A percentile compares a stretch with the other conserved stretches of the same genome.
Conservation (phyloP, 2,329 filamentous ascomycete species). For the Cryphonectria japonica region DNA sequence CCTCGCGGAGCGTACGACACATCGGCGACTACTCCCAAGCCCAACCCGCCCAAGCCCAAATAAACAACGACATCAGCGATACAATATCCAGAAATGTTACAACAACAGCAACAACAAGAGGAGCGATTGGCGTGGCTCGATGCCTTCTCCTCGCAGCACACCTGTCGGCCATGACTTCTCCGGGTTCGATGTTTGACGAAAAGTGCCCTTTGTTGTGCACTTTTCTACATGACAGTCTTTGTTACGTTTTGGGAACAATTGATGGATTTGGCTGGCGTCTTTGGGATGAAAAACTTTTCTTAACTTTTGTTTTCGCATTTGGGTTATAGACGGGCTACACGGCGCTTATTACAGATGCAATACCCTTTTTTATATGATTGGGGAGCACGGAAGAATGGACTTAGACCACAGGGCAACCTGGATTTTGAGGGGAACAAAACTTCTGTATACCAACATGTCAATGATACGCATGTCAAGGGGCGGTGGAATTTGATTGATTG, state of each 20-base stretch:
- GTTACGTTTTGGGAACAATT: background rate
- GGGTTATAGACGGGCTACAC: constrained; percentile 17
- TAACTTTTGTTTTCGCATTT: background rate
- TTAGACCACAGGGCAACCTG: constrained; percentile 18
- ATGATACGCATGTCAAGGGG: background rate
- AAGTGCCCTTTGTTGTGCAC: background rate
- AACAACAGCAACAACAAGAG: background rate
- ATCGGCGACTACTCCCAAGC: constrained; percentile 28
- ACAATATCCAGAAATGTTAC: background rate
- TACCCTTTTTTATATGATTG: constrained; percentile 13
- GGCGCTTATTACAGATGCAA: constrained; percentile 22
- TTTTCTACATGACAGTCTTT: background rate
- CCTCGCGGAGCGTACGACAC: constrained; percentile 30
- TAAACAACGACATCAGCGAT: constrained; percentile 13
- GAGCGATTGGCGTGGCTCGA: background rate
- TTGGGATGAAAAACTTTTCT: constrained; percentile 2
- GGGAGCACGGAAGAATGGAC: constrained; percentile 1
- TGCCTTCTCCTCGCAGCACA: background rate
- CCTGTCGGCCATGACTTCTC: background rate
- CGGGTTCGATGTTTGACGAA: background rate
- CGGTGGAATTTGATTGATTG: background rate
- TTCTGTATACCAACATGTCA: background rate
- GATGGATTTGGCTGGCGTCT: constrained; percentile 13
- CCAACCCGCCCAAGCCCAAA: constrained; percentile 29
- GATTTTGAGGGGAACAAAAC: background rate